Evolutionary conservation across 2,329 filamentous ascomycete genomes (phyloP).

Genomic region (Oidium heveae): DNA sequence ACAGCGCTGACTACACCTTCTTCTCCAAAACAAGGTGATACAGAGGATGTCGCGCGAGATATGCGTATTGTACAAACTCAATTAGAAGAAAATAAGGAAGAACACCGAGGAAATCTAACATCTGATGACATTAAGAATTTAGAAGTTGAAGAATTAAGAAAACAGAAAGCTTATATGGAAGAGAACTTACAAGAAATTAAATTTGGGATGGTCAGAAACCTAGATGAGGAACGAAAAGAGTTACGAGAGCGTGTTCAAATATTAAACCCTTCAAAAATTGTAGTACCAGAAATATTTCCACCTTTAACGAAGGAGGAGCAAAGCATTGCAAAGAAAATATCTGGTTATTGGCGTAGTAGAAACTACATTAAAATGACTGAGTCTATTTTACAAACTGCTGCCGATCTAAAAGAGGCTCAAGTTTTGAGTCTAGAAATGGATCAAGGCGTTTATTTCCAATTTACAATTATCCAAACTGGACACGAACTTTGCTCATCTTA

Average conservation of each 20-base stretch:
- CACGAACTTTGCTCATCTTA: conserved; percentile 83
- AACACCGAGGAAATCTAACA: conserved; percentile 56
- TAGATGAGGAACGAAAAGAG: conserved; percentile 58
- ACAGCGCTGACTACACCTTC: conserved; percentile 86
- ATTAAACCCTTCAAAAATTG: conserved; percentile 35
- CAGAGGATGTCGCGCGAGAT: conserved; percentile 49
- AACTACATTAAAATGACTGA: conserved; percentile 91
- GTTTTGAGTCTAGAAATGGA: conserved; percentile 95
- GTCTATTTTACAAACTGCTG: conserved; percentile 65
- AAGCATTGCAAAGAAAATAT: conserved; percentile 36
- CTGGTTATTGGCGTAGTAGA: conserved; percentile 55
- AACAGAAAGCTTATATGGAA: conserved; percentile 69
- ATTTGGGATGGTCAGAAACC: conserved; percentile 66
- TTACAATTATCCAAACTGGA: conserved; percentile 69
- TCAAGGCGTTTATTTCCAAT: conserved; percentile 83
- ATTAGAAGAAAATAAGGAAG: conserved; percentile 61
- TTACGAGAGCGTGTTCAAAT: conserved; percentile 69
- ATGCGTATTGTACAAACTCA: conserved; percentile 60
- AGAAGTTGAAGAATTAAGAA: conserved; percentile 61
- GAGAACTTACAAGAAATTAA: conserved; percentile 54
- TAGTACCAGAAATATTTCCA: conserved; percentile 17
- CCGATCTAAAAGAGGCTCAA: conserved; percentile 79
- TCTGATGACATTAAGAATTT: conserved; percentile 47
- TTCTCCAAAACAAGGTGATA: conserved; percentile 56
- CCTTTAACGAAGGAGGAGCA: conserved; percentile 45